Evolutionary conservation across 805 yeast genomes (phyloP), one percentile per base, ranked within the genome.

Genomic region (Barnettozyma salicaria): DNA sequence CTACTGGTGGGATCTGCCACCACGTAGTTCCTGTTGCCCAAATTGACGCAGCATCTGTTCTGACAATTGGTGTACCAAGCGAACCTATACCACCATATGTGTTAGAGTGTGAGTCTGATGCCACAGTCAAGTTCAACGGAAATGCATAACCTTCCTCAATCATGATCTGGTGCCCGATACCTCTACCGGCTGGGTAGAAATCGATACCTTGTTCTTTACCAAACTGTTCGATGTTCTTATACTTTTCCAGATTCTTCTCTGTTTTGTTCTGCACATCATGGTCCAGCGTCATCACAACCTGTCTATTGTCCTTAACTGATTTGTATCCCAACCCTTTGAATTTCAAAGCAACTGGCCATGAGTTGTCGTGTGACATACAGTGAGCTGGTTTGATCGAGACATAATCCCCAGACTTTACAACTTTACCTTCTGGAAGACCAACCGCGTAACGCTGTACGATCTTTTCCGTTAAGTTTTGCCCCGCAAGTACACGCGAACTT

Each of bases 1-100:
- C 98, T 18, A 92, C 97, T 1, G 98, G 97, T 3, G 99, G 99
- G 38, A 92, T 86, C 74, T 94, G 98, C 98, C 98, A 92, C 99
- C 99, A 92, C 4, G 98, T 92, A 65, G 88, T 95, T 27, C 97
- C 97, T 0, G 99, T 92, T 10, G 99, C 97, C 99, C 99, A 92
- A 48, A 92, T 90, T 8, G 97, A 78, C 4, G 99, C 99, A 17
- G 97, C 98, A 63, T 92, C 99, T 0, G 99, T 92, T 63, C 99
- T 76, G 39, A 92, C 99, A 38, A 92, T 83, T 8, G 99, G 97
- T 3, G 98, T 94, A 36, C 99, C 99, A 40, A 92, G 67, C 17
- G 95, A 70, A 14, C 97, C 97, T 32, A 92, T 70, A 56, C 99
- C 99, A 49, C 99, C 98, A 57, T 92, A 92, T 25, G 96, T 92